These are phyloP conservation scores for Starmerella tilneyi DNA, from an alignment of 805 yeast genomes.

Conservation along the genomic window DNA sequence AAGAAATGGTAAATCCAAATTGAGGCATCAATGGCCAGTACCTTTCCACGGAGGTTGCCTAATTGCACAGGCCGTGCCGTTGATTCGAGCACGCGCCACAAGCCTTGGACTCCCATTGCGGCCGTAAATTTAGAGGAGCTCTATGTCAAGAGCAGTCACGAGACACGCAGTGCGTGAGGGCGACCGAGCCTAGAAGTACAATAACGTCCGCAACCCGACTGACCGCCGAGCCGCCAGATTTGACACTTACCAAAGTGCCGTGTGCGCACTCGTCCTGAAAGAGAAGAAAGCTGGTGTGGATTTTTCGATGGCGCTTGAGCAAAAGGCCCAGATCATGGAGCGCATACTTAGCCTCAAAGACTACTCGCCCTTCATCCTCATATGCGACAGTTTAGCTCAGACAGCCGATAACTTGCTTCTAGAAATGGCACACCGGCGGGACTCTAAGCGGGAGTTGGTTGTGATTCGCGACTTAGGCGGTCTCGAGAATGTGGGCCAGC, in stretches of 20 bases:
- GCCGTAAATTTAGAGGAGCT: not conserved
- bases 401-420: conserved; percentile 46
- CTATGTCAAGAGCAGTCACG: conserved; percentile 7
- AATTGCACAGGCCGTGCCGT: conserved; percentile 82
- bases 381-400: conserved; percentile 62
- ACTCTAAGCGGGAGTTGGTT: conserved; percentile 2
- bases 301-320: conserved; percentile 19
- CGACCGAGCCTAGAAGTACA: no score
- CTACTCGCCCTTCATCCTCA: conserved; percentile 57
- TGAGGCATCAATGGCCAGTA: conserved; percentile 92
- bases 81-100: conserved; percentile 88
- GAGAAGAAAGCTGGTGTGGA: not conserved
- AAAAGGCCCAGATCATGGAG: conserved; percentile 41
- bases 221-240: no score
- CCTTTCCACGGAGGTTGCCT: conserved; percentile 68
- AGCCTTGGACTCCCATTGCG: conserved; percentile 86
- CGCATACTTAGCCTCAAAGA: conserved; percentile 65
- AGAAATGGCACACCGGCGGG: conserved; percentile 44
- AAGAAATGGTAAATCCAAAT: conserved; percentile 97
- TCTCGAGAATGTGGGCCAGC: conserved; percentile 41
- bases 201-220: no score
- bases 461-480: conserved; percentile 55
- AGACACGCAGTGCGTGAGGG: no score
- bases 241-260: no score
- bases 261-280: no score